These are phyloP conservation scores for Schizopora paradoxa DNA, from an alignment of 1,284 basidiomycete genomes.

Conservation along the genomic window DNA sequence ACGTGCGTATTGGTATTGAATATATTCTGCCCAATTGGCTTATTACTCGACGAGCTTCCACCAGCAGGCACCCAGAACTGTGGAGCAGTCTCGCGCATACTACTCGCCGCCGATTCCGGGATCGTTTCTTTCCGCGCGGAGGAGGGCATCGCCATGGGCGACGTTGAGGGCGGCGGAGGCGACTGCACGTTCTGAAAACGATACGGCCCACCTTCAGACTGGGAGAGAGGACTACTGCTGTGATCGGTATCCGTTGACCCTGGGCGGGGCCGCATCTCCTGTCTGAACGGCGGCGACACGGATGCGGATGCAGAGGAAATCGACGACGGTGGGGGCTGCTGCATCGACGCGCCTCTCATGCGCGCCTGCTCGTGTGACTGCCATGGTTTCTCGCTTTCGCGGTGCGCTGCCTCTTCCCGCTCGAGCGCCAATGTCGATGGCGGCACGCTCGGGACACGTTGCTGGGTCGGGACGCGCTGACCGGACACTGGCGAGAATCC, in stretches of 20 bases:
- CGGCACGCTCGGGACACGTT: no score
- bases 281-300: no score
- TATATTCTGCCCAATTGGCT: neutral
- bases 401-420: conserved; percentile 6
- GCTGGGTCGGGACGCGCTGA: neutral
- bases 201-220: neutral
- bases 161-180: neutral
- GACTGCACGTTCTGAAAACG: neutral
- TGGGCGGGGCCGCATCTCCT: no score
- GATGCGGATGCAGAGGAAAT: no score
- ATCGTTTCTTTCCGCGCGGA: neutral
- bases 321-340: no score
- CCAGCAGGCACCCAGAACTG: neutral
- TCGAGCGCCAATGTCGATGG: neutral
- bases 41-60: neutral
- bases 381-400: conserved; percentile 8
- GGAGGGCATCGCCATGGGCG: neutral
- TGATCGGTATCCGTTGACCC: no score
- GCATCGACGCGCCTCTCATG: no score
- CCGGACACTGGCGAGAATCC: neutral
- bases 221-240: no score
- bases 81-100: neutral
- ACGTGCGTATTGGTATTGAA: neutral
- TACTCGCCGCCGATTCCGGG: neutral
- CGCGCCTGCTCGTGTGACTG: conserved; percentile 2